phyloP scores from a whole-genome alignment of 2,329 filamentous ascomycete genomes.

The Trichoderma citrinoviride region DNA sequence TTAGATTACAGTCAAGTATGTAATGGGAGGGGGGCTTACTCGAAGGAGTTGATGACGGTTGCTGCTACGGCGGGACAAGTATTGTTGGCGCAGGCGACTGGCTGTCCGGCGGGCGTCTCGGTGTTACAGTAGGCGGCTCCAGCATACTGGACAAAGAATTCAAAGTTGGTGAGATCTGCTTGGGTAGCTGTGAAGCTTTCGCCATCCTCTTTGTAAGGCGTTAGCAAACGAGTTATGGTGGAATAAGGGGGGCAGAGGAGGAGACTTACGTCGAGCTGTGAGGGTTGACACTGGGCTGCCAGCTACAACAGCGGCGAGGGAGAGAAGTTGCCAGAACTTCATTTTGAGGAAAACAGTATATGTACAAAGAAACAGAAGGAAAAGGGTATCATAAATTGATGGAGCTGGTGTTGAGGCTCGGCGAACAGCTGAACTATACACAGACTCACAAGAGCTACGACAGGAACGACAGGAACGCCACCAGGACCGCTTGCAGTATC shows the following conservation, averaged over 20 bases:
- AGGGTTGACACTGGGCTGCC: conserved; percentile 31
- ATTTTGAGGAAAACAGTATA: neutral
- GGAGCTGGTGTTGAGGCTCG: neutral
- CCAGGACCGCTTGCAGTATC: neutral
- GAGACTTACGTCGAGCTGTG: conserved; percentile 36
- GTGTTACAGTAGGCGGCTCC: conserved; percentile 55
- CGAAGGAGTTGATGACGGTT: conserved; percentile 44
- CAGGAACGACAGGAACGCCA: neutral
- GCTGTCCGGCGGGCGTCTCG: conserved; percentile 37
- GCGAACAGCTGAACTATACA: neutral
- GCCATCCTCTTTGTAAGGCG: neutral
- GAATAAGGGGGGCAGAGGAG: too few species aligned
- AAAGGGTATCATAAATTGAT: neutral
- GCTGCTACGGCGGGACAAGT: conserved; percentile 47
- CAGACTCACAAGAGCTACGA: neutral
- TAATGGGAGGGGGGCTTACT: conserved; percentile 30
- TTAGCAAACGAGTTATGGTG: neutral
- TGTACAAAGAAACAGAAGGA: neutral
- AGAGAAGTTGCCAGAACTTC: conserved; percentile 27
- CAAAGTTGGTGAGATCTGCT: conserved; percentile 40
- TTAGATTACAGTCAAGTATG: neutral
- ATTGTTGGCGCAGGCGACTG: conserved; percentile 43
- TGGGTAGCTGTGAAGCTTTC: conserved; percentile 24
- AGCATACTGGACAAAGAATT: conserved; percentile 52
- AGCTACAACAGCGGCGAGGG: conserved; percentile 29